Evolutionary conservation across 805 yeast genomes (phyloP).

Genomic region (Cyberlindnera maclurae): DNA sequence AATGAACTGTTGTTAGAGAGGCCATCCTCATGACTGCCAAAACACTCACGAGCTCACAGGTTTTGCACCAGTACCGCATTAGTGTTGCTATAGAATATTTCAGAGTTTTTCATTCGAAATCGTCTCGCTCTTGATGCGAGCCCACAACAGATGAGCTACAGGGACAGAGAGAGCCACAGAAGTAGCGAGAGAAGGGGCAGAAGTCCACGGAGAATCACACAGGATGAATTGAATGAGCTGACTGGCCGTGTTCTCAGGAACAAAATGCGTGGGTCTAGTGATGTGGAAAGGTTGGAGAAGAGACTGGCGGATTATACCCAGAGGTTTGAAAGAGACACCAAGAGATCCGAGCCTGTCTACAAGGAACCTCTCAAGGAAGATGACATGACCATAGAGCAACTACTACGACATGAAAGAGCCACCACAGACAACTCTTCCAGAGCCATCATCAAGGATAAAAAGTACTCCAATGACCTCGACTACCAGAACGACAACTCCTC

Average conservation of each 20-base stretch:
- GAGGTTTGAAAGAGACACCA: constrained; percentile 7
- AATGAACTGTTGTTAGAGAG: constrained; percentile 26
- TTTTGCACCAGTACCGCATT: constrained; percentile 19
- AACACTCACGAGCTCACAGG: constrained; percentile 28
- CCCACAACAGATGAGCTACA: neutral
- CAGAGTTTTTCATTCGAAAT: no score
- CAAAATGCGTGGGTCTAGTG: constrained; percentile 21
- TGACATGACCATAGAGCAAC: constrained; percentile 31
- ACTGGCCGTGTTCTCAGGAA: constrained; percentile 29
- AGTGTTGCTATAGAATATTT: no score
- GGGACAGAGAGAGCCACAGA: neutral
- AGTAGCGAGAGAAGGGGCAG: neutral
- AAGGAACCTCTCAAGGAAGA: constrained; percentile 14
- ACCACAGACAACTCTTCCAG: constrained; percentile 15
- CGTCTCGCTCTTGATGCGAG: no score
- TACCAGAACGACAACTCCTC: constrained; percentile 36
- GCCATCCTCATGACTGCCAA: neutral
- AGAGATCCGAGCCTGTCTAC: neutral
- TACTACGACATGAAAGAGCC: constrained; percentile 28
- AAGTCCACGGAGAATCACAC: constrained; percentile 1
- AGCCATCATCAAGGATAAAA: constrained; percentile 31
- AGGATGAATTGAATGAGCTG: constrained; percentile 24
- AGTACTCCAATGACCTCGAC: constrained; percentile 33
- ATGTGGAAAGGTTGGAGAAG: constrained; percentile 18
- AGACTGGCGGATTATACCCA: constrained; percentile 14